Evolutionary conservation across 1,284 basidiomycete genomes (phyloP), one percentile per base, ranked within the genome.

Genomic region (Trametes pubescens): DNA sequence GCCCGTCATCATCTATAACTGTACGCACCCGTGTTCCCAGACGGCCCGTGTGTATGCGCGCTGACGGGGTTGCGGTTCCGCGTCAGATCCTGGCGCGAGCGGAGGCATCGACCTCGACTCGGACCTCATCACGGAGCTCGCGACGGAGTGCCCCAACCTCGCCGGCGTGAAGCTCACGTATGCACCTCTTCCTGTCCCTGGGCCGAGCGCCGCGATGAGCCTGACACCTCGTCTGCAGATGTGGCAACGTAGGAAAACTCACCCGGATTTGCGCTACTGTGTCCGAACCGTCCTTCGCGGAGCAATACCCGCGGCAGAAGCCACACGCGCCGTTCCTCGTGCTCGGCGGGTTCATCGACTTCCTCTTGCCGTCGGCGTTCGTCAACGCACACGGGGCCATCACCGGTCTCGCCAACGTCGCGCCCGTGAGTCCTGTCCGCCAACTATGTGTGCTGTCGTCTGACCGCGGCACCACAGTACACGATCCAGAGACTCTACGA

Each of bases 201-300:
- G 18, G 18, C 49, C 21, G 29, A 8, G 26, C 16, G 32, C 49
- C 38, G 34, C 34, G 18, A 35, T 49, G 38, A 49, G n/a, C 46
- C 29, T 22, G 51, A 57, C 44, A 52, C 10, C 18, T 35, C 46
- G 9, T 59, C 24, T 47, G 51, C 71, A 94, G 92, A 34, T 96
- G 95, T 73, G 94, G 93, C 47, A 92, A 92, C 68, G 92, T 97
- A 64, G 95, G 95, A 60, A 97, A 97, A 79, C 84, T 96, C 70
- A 93, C 91, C 26, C 86, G 95, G 62, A 91, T 97, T 68, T 88
- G 89, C 49, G 87, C 87, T 35, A 82, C 83, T 5, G 86, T 94
- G 7, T 84, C 89, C 21, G 78, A 82, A n/a, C 72, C 84, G 3
- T 77, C 80, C 4, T 94, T 94, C 77, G 71, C 78, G 37, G 74